Conservation (phyloP, 2,329 filamentous ascomycete species). For the Nothopassalora personata region DNA sequence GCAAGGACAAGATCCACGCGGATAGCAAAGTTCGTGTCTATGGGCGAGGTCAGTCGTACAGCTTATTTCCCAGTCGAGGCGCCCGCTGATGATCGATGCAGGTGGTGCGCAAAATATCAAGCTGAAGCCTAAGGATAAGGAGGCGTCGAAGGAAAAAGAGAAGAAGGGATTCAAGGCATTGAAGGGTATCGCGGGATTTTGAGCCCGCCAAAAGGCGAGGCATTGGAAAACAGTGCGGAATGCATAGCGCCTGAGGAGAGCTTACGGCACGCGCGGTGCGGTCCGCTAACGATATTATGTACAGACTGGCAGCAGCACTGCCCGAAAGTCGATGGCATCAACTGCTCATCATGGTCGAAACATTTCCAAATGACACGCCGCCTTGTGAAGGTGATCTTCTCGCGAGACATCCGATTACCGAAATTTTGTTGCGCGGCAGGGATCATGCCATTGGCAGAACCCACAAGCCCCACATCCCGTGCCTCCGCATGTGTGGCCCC, state of each 20-base stretch:
- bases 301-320: not conserved
- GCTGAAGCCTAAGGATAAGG: slow-evolving; percentile 41
- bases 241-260: not conserved
- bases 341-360: too few species aligned
- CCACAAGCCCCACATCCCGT: not conserved
- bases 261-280: not conserved
- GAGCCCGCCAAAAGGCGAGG: not conserved
- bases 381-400: too few species aligned
- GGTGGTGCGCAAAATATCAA: slow-evolving; percentile 52
- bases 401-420: not conserved
- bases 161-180: slow-evolving; percentile 16
- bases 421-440: not conserved
- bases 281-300: not conserved
- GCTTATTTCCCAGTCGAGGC: not conserved
- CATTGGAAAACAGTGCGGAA: not conserved
- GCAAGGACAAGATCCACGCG: slow-evolving; percentile 42
- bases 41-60: slow-evolving; percentile 48
- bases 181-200: slow-evolving; percentile 6
- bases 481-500: not conserved
- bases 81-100: slow-evolving; percentile 15
- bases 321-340: not conserved
- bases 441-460: not conserved
- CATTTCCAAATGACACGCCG: too few species aligned
- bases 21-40: slow-evolving; percentile 49
- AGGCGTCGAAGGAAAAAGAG: slow-evolving; percentile 8